Base-by-base conservation (phyloP, 768 basidiomycete species). In the Filobasidium floriforme region DNA sequence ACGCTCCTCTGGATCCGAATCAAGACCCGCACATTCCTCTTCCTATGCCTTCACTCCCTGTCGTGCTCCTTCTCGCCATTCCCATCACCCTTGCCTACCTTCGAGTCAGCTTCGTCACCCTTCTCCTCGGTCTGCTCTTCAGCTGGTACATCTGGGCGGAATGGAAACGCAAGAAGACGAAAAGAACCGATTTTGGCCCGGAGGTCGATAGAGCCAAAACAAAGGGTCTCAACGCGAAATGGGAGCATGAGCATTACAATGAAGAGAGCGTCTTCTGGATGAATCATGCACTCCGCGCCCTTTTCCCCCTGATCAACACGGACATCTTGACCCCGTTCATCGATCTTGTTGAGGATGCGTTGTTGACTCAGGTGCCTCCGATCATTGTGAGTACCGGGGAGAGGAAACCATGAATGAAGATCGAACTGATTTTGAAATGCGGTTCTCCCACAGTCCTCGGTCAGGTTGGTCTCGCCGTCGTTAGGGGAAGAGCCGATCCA, bases 301-400 rank as follows among this genome's bases (percentile, higher is more conserved):
- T 78, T 26, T 78, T 76, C 63, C 77, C 77, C 0, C 62, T 78
- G 43, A 75, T 77, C 29, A 77, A 75, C 3, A 76, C 75, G 7
- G 77, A 78, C 54, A 67, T 78, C 11, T 68, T 78, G 18, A 73
- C 72, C 12, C 79, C 79, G 1, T 76, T 79, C 43, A 74, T 80
- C 26, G 79, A 80, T 65, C 69, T 80, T 1, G 63, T 80, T 49
- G 79, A 80, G 65, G 79, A 80, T 60, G 76, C 77, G 1, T 65
- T 80, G 32, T 65, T 73, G 11, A 66, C 69, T 22, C 77, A 78
- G 60, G 72, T 76, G 2, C 77, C 77, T n/a, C 76, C 77, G 0
- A 66, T 76, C 0, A 70, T 78, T 24, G 73, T 75, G 55, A 69
- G 73, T 70, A 57, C 19, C 32, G 32, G 4, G 4, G 32, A 37